These are phyloP conservation scores for Lepraria neglecta DNA, from an alignment of 495 filamentous ascomycete species.

Conservation along the genomic window DNA sequence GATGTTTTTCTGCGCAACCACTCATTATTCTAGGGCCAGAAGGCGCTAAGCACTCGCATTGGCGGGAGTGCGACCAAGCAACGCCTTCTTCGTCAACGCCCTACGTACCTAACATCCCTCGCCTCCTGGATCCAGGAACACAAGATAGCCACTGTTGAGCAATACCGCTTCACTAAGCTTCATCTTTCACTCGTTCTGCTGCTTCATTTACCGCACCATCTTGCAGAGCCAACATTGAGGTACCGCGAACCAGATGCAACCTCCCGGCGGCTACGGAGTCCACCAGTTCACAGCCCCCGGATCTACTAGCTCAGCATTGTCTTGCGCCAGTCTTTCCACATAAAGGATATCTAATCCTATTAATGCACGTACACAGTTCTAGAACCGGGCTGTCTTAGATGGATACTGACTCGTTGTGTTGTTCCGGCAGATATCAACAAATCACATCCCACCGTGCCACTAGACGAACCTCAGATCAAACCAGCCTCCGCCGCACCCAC, in stretches of 20 bases:
- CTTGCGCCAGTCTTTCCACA: not conserved
- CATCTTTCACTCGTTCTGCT: conserved; percentile 6
- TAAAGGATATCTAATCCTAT: conserved; percentile 1
- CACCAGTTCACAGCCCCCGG: conserved; percentile 10
- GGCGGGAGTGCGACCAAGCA: conserved; percentile 6
- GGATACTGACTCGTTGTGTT: conserved; percentile 6
- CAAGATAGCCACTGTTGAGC: not conserved
- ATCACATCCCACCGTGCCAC: not conserved
- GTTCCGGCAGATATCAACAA: conserved; percentile 2
- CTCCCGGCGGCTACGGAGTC: conserved; percentile 6
- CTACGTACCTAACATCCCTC: conserved; percentile 1
- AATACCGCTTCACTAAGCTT: conserved; percentile 5
- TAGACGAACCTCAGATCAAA: not conserved
- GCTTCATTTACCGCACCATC: not conserved
- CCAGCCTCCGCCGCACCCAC: not conserved
- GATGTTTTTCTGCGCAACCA: not conserved
- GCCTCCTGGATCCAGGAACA: conserved; percentile 12
- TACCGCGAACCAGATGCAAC: conserved; percentile 8
- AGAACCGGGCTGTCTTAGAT: not conserved
- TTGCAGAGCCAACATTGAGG: conserved; percentile 5
- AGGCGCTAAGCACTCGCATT: not conserved
- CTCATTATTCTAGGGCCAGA: not conserved
- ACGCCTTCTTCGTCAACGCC: conserved; percentile 11
- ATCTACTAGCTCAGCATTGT: conserved; percentile 9
- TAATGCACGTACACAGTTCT: conserved; percentile 7